A percentile compares a stretch with the other conserved stretches of the same genome.
These are phyloP conservation scores for Russula foetens DNA, from an alignment of 768 basidiomycete genomes.

Conservation along the genomic window DNA sequence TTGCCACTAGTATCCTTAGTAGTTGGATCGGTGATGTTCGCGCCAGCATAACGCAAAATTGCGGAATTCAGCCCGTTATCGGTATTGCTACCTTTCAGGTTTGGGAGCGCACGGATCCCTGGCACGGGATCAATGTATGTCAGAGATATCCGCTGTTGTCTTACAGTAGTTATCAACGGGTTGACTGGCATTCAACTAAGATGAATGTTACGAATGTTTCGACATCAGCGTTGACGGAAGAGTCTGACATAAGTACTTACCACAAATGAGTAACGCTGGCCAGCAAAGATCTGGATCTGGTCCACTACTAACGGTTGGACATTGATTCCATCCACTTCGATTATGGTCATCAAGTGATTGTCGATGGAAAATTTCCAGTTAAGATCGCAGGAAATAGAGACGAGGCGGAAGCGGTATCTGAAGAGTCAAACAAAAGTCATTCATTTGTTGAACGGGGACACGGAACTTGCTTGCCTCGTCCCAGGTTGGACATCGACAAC, in stretches of 20 bases:
- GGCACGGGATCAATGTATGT: neutral
- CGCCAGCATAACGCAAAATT: conserved; percentile 18
- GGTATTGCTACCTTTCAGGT: neutral
- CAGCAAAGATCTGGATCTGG: conserved; percentile 35
- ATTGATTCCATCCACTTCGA: conserved; percentile 34
- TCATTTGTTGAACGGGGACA: neutral
- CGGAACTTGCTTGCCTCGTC: neutral
- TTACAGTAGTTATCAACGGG: too few species aligned
- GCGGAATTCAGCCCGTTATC: neutral
- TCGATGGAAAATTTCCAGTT: conserved; percentile 33
- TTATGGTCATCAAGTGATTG: conserved; percentile 33
- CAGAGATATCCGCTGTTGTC: neutral
- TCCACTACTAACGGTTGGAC: conserved; percentile 30
- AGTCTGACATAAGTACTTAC: conserved; percentile 14
- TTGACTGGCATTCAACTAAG: conserved; percentile 19
- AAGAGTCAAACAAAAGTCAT: neutral
- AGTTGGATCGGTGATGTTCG: conserved; percentile 8
- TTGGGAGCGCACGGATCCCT: conserved; percentile 9
- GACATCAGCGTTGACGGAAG: too few species aligned
- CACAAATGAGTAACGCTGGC: conserved; percentile 46
- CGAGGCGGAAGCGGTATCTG: conserved; percentile 18
- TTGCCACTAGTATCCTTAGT: neutral
- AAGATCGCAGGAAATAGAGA: conserved; percentile 29
- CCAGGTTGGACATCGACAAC: conserved; percentile 1
- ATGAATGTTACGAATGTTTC: too few species aligned